Evolutionary conservation across 139 green algal genomes (phyloP), one percentile per base, ranked within the genome.

Genomic region (Haematococcus sp.): DNA sequence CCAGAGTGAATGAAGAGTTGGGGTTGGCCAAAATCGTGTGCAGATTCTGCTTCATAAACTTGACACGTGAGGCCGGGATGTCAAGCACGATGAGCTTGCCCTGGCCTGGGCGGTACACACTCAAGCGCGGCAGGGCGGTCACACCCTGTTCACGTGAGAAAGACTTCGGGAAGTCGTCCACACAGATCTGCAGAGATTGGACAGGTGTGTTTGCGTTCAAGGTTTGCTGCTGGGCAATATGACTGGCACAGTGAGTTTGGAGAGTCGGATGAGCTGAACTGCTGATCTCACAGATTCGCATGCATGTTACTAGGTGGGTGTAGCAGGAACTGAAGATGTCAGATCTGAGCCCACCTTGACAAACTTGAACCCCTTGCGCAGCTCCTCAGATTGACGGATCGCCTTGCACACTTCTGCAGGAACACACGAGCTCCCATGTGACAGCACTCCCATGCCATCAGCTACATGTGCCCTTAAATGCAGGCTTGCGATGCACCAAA

Each of bases 361-460:
- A 43, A 88, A 86, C 43, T 86, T 86, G 67, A 81, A 68, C 20
- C 71, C 71, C 33, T 76, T 81, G 22, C 51, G 28, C 19, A 88
- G 31, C 11, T 84, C 74, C 1, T 64, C 46, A 56, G 82, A 76
- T 13, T 34, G 25, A 0, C 73, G 56, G 17, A 84, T 16, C 22
- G 70, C 22, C 2, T 77, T 79, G 74, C 76, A 84, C 27, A 88
- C 67, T 31, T 84, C 79, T 34, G 40, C 40, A 11, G 40, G n/a
- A n/a, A n/a, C n/a, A n/a, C n/a, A n/a, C n/a, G n/a, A n/a, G n/a
- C n/a, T n/a, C n/a, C n/a, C n/a, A n/a, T n/a, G n/a, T n/a, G n/a
- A n/a, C n/a, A n/a, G n/a, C n/a, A n/a, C n/a, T n/a, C n/a, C n/a
- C n/a, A n/a, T n/a, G n/a, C n/a, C n/a, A n/a, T n/a, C n/a, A n/a